A percentile compares a stretch with the other conserved stretches of the same genome.
Evolutionary conservation across 1,284 basidiomycete species (phyloP).

Genomic region (Rhizoctonia solani): DNA sequence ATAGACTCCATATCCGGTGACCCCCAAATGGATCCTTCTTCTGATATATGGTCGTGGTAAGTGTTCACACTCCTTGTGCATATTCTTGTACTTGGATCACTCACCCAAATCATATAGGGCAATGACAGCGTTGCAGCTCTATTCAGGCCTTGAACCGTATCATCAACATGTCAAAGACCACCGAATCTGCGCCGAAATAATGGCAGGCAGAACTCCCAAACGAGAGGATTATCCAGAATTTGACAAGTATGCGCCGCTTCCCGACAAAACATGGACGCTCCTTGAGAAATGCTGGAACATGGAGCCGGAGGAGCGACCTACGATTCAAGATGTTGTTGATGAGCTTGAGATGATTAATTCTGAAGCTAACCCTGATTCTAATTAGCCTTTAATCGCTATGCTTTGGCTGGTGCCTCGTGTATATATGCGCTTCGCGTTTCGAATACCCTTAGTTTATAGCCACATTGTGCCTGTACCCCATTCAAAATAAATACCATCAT

Average conservation of each 20-base stretch:
- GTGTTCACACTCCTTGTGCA: neutral
- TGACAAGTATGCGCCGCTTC: slow-evolving; percentile 7
- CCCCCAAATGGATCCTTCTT: slow-evolving; percentile 1
- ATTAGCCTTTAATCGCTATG: neutral
- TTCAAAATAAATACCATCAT: no score
- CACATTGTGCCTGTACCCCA: no score
- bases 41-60: slow-evolving; percentile 32
- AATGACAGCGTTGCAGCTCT: slow-evolving; percentile 19
- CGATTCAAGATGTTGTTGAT: slow-evolving; percentile 11
- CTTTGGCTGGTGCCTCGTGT: neutral
- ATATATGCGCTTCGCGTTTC: no score
- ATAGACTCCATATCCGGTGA: neutral
- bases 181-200: neutral
- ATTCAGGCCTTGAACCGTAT: neutral
- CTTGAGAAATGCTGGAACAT: slow-evolving; percentile 23
- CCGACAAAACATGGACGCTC: slow-evolving; percentile 11
- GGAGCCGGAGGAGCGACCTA: slow-evolving; percentile 7
- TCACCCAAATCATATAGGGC: slow-evolving; percentile 1
- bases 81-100: neutral
- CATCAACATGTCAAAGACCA: neutral
- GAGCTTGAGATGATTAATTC: slow-evolving; percentile 11
- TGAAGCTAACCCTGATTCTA: neutral
- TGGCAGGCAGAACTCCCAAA: neutral
- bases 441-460: no score
- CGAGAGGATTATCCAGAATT: slow-evolving; percentile 6